Conservation (phyloP, 805 yeast species). For the Wickerhamiella azyma region DNA sequence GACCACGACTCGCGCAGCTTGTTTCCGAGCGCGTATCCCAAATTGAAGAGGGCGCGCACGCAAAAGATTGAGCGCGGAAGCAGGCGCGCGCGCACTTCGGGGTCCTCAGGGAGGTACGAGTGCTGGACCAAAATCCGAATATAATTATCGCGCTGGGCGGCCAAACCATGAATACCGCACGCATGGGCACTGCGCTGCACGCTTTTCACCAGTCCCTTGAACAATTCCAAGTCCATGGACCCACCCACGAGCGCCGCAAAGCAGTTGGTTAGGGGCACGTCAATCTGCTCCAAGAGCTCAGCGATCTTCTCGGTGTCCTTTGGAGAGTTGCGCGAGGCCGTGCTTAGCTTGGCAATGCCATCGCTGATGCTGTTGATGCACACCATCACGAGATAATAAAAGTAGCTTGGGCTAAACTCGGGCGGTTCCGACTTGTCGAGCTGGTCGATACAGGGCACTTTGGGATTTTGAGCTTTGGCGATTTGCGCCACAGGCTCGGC, state of each 20-base stretch:
- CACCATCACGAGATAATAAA: conserved; percentile 41
- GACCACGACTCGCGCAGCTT: conserved; percentile 56
- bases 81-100: conserved; percentile 19
- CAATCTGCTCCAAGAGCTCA: conserved; percentile 9
- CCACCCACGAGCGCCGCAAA: conserved; percentile 46
- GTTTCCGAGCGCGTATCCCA: conserved; percentile 74
- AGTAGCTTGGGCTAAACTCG: conserved; percentile 45
- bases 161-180: conserved; percentile 56
- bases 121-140: conserved; percentile 21
- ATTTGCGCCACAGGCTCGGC: background rate
- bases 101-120: conserved; percentile 13
- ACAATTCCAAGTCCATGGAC: conserved; percentile 54
- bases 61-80: conserved; percentile 61
- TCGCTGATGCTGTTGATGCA: conserved; percentile 47
- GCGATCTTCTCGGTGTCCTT: conserved; percentile 1
- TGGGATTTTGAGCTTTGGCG: conserved; percentile 12
- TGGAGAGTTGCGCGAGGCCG: conserved; percentile 19
- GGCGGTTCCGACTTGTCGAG: conserved; percentile 78
- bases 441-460: conserved; percentile 49
- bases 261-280: conserved; percentile 28
- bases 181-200: conserved; percentile 73
- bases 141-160: conserved; percentile 44
- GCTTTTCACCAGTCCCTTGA: conserved; percentile 53
- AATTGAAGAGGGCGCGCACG: conserved; percentile 60
- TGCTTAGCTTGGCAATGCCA: conserved; percentile 31